Evolutionary conservation across 139 green algal genomes (phyloP), one percentile per base, ranked within the genome.

Genomic region (Chlamydomonas sphaeroides): DNA sequence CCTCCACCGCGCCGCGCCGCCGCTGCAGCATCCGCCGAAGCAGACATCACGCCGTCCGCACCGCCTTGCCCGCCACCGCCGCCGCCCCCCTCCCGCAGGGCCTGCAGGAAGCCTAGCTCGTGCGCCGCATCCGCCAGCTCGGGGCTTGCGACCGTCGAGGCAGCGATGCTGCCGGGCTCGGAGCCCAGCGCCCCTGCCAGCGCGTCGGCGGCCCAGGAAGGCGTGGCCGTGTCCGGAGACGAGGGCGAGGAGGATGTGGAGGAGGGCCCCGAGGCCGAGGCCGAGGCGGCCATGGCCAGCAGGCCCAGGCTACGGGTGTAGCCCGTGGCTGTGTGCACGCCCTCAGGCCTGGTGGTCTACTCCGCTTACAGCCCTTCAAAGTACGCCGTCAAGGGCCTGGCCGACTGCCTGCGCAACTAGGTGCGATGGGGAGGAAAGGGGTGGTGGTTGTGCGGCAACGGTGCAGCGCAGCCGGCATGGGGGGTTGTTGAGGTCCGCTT

Each of bases 341-440:
- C 23, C 49, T 35, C 80, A 92, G 90, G 92, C 32, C 83, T 95
- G 53, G 78, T 86, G 26, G 94, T 93, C 18, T 97, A 95, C 83
- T 67, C 68, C 26, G 87, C 90, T 0, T 98, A 98, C 80, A 86
- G 88, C 7, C 90, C 93, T 30, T 92, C 88, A 76, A 98, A 98
- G 88, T 96, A 91, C 85, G 95, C 95, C 17, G 75, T 98, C 28
- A 87, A 93, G 33, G 94, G 95, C 0, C 88, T 98, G 65, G 92
- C 92, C 53, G 95, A 98, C 79, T 93, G 85, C 70, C 83, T 98
- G 39, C 77, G 93, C 0, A 97, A 96, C 74, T 94, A 98, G 90
- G 90, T 96, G 39, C 39, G 68, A n/a, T n/a, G n/a, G n/a, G n/a
- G n/a, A n/a, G n/a, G n/a, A n/a, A n/a, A n/a, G n/a, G n/a, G n/a